These are phyloP conservation scores for Seiridium cupressi DNA, from an alignment of 2,329 filamentous ascomycete species.

Conservation along the genomic window DNA sequence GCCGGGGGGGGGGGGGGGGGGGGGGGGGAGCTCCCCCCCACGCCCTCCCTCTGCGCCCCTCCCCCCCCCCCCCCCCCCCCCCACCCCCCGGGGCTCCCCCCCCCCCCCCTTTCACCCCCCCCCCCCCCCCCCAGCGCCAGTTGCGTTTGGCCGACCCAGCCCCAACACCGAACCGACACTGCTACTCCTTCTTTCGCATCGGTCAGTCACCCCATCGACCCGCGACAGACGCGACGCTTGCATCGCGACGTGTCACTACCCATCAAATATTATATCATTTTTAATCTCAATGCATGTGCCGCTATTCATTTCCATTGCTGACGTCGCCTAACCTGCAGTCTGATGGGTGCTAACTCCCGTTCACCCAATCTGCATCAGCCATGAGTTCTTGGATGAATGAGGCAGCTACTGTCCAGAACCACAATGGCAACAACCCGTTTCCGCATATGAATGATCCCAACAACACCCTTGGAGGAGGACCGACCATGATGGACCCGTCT, in stretches of 20 bases:
- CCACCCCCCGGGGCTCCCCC: neutral
- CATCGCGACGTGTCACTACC: constrained; percentile 20
- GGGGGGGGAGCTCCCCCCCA: too few species aligned
- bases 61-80: neutral
- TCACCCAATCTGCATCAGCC: constrained; percentile 37
- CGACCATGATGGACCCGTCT: constrained; percentile 62
- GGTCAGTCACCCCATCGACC: constrained; percentile 14
- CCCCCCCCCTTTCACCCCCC: neutral
- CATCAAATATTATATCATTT: constrained; percentile 34
- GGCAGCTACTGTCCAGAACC: constrained; percentile 60
- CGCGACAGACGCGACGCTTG: constrained; percentile 20
- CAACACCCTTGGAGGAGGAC: constrained; percentile 37
- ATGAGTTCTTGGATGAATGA: constrained; percentile 76
- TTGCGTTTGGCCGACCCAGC: constrained; percentile 9
- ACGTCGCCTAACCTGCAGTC: constrained; percentile 40
- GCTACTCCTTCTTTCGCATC: constrained; percentile 13
- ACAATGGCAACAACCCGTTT: constrained; percentile 69
- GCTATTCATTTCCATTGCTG: constrained; percentile 34
- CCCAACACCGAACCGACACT: constrained; percentile 10
- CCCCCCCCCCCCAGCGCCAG: neutral
- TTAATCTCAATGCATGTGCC: constrained; percentile 42
- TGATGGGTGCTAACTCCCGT: constrained; percentile 39
- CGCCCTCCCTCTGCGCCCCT: neutral
- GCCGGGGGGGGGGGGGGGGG: too few species aligned
- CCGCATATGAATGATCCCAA: constrained; percentile 63